Conservation (phyloP, 129 eudicot genomes). For the Arctium minus region DNA sequence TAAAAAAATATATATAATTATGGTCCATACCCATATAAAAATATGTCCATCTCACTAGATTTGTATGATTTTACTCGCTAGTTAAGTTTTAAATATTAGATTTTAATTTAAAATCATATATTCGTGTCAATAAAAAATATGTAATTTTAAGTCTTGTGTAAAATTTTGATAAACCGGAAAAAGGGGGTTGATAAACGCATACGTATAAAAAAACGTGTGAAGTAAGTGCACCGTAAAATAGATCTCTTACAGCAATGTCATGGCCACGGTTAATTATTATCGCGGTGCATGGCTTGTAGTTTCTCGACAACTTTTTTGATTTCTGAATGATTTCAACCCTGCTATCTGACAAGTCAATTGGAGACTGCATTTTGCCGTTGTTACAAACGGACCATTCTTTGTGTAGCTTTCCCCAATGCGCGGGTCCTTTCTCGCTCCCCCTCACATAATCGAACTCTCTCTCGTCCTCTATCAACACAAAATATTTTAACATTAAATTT, state of each 20-base stretch:
- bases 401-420: constrained; percentile 49
- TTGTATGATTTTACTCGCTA: no score
- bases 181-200: neutral
- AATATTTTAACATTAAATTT: neutral
- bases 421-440: constrained; percentile 45
- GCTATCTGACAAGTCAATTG: constrained; percentile 38
- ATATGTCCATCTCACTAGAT: no score
- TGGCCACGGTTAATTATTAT: constrained; percentile 47
- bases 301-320: constrained; percentile 17
- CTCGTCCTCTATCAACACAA: constrained; percentile 44
- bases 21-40: neutral
- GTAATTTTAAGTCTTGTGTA: neutral
- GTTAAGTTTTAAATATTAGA: no score
- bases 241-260: constrained; percentile 41
- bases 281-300: constrained; percentile 40
- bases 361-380: constrained; percentile 56
- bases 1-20: neutral
- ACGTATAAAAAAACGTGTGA: neutral
- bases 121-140: neutral
- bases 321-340: constrained; percentile 25
- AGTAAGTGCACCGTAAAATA: neutral
- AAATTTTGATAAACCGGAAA: no score
- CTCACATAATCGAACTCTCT: constrained; percentile 41
- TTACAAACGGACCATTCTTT: constrained; percentile 61
- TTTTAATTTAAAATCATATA: no score